Evolutionary conservation across 805 yeast species (phyloP).

Genomic region (Candida wancherniae): DNA sequence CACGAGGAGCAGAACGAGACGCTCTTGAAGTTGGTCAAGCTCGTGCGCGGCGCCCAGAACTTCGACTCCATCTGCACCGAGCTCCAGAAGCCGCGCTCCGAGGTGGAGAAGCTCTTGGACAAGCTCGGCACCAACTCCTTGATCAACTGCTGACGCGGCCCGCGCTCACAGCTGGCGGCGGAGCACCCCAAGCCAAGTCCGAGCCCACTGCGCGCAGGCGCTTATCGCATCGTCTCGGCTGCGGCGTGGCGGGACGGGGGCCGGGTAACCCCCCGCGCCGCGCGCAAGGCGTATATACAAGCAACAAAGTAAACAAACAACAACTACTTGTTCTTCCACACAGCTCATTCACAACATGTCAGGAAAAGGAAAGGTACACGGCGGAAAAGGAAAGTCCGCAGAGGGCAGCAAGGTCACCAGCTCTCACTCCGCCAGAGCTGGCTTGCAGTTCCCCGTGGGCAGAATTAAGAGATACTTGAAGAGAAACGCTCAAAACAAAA

Average conservation of each 20-base stretch:
- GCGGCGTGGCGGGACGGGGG: too few species aligned
- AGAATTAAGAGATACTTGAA: conserved; percentile 91
- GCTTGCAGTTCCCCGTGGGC: conserved; percentile 96
- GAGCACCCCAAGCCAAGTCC: too few species aligned
- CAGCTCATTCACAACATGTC: conserved; percentile 50
- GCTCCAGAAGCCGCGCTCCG: conserved; percentile 49
- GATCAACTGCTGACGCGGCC: conserved; percentile 26
- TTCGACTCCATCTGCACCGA: conserved; percentile 71
- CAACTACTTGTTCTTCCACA: conserved; percentile 11
- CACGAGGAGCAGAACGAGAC: conserved; percentile 12
- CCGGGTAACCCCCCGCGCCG: conserved; percentile 9
- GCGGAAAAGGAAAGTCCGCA: conserved; percentile 95
- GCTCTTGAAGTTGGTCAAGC: conserved; percentile 37
- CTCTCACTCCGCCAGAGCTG: conserved; percentile 92
- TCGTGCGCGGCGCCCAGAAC: conserved; percentile 48
- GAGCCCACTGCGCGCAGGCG: too few species aligned
- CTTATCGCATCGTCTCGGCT: too few species aligned
- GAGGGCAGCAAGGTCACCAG: conserved; percentile 64
- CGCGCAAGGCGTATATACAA: conserved; percentile 8
- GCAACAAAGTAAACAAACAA: conserved; percentile 16
- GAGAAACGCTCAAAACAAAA: conserved; percentile 78
- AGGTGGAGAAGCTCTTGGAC: conserved; percentile 47
- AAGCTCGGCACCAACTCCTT: conserved; percentile 33
- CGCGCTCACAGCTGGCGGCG: too few species aligned
- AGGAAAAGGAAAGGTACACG: conserved; percentile 82